phyloP scores from a whole-genome alignment of 179 eudicot species.

The Corrigiola litoralis region DNA sequence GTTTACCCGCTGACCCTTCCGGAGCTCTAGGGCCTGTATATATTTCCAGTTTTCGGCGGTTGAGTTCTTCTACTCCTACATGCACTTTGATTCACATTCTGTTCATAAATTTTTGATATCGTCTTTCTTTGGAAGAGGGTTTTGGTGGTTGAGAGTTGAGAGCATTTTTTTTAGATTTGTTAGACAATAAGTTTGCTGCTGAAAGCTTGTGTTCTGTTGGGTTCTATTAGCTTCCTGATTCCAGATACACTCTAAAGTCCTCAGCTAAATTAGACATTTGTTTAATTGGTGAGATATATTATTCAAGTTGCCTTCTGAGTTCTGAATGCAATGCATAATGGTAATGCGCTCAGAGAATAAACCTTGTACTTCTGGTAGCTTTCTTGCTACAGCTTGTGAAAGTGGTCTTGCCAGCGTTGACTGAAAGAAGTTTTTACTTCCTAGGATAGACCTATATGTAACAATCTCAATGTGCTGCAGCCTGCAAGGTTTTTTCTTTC shows the following conservation, averaged over 20 bases:
- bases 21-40: slow-evolving; percentile 18
- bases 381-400: background rate
- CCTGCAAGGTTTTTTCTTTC: no score
- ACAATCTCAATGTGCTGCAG: no score
- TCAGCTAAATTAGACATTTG: background rate
- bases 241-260: background rate
- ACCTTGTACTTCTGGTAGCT: background rate
- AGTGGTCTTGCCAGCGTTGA: background rate
- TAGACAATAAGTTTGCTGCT: slow-evolving; percentile 9
- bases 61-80: slow-evolving; percentile 3
- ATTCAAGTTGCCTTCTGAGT: background rate
- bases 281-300: no score
- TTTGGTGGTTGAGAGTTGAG: slow-evolving; percentile 1
- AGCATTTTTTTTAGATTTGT: slow-evolving; percentile 2
- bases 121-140: background rate
- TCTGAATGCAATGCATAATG: background rate
- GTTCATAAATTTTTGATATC: slow-evolving; percentile 18
- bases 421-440: background rate
- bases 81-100: slow-evolving; percentile 5
- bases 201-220: slow-evolving; percentile 18
- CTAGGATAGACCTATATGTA: no score
- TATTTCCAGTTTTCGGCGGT: background rate
- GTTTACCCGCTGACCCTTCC: slow-evolving; percentile 40
- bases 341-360: background rate
- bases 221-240: background rate